Evolutionary conservation across 768 basidiomycete species (phyloP).

Genomic region (Coprinopsis marcescibilis): DNA sequence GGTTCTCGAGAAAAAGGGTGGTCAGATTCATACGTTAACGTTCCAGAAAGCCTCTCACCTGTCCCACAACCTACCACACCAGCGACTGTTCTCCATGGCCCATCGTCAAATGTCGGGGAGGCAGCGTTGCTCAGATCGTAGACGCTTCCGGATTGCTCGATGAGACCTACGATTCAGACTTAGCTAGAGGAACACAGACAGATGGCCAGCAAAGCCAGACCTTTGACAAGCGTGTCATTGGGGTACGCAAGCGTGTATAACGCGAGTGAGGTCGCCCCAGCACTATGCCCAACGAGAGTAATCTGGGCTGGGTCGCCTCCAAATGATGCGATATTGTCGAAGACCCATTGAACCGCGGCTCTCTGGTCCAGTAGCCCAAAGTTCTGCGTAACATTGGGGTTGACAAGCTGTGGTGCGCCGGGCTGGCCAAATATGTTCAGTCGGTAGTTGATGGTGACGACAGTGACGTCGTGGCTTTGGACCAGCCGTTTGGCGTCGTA

Average conservation of each 20-base stretch:
- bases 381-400: constrained; percentile 23
- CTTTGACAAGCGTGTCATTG: constrained; percentile 25
- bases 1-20: constrained; percentile 6
- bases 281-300: constrained; percentile 31
- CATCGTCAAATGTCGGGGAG: constrained; percentile 14
- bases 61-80: constrained; percentile 27
- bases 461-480: constrained; percentile 26
- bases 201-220: constrained; percentile 25
- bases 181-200: constrained; percentile 4
- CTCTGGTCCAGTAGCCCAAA: constrained; percentile 34
- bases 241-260: constrained; percentile 29
- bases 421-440: constrained; percentile 36
- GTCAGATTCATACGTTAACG: not conserved
- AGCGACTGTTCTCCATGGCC: constrained; percentile 26
- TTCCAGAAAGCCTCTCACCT: constrained; percentile 13
- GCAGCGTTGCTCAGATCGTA: not conserved
- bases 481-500: constrained; percentile 29
- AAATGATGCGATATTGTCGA: constrained; percentile 39
- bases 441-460: constrained; percentile 35
- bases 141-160: constrained; percentile 8
- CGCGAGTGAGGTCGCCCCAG: constrained; percentile 29
- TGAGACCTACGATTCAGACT: constrained; percentile 8
- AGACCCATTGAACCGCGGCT: constrained; percentile 41
- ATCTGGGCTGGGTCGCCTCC: constrained; percentile 34
- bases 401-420: constrained; percentile 30